phyloP scores from a whole-genome alignment of 192 early-diverging fungal species.

The Backusella luteola region DNA sequence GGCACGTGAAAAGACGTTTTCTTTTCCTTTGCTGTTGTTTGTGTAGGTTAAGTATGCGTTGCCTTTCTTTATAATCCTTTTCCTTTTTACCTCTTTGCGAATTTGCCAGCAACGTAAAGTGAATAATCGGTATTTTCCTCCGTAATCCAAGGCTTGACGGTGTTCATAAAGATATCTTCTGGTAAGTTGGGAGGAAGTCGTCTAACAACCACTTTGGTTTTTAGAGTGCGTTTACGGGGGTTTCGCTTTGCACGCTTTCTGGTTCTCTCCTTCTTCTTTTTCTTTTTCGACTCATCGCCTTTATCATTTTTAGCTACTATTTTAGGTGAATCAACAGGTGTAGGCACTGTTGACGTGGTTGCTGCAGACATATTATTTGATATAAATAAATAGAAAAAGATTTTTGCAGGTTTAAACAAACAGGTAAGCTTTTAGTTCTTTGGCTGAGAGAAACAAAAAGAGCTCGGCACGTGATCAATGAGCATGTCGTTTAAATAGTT shows the following conservation, averaged over 20 bases:
- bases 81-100: conserved; percentile 63
- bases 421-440: too few relatives aligned
- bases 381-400: background rate
- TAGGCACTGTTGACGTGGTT: background rate
- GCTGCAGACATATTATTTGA: background rate
- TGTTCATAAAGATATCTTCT: conserved; percentile 62
- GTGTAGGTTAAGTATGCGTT: background rate
- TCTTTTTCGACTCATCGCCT: background rate
- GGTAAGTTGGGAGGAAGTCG: conserved; percentile 76
- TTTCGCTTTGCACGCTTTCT: conserved; percentile 27
- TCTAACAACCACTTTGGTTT: conserved; percentile 74
- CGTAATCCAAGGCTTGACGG: conserved; percentile 56
- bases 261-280: conserved; percentile 20
- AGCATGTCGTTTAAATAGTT: background rate
- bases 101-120: conserved; percentile 65
- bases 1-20: conserved; percentile 64
- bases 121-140: conserved; percentile 49
- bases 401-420: background rate
- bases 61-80: background rate
- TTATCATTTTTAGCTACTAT: background rate
- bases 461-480: background rate
- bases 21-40: conserved; percentile 65
- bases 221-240: conserved; percentile 32
- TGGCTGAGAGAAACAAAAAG: background rate
- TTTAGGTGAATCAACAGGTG: conserved; percentile 11